Conservation (phyloP, 2,329 filamentous ascomycete genomes). For the Penicillium decumbens region DNA sequence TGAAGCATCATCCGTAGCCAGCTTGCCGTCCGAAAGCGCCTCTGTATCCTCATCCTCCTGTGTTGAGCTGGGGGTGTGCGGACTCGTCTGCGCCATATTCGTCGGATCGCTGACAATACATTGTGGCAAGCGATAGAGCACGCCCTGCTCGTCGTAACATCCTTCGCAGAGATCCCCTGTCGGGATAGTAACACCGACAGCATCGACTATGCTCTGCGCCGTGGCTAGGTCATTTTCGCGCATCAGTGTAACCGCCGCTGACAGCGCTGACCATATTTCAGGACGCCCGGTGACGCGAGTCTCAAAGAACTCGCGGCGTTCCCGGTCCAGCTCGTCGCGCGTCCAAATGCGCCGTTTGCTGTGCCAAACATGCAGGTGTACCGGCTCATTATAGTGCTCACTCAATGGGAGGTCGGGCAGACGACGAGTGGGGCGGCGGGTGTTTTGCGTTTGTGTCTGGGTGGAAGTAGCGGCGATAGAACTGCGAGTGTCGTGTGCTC, state of each 20-base stretch:
- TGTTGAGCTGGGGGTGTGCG: slow-evolving; percentile 10
- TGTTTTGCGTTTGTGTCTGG: slow-evolving; percentile 10
- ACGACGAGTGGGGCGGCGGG: slow-evolving; percentile 13
- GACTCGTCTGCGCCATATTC: slow-evolving; percentile 45
- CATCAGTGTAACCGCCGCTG: slow-evolving; percentile 62
- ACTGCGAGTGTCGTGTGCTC: slow-evolving; percentile 19
- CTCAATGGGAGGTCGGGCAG: slow-evolving; percentile 30
- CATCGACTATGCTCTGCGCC: slow-evolving; percentile 75
- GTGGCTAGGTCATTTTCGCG: slow-evolving; percentile 60
- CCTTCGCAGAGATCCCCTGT: slow-evolving; percentile 68
- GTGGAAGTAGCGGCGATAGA: slow-evolving; percentile 9
- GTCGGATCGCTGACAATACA: slow-evolving; percentile 64
- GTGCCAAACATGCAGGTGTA: slow-evolving; percentile 63
- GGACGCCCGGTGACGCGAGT: slow-evolving; percentile 72
- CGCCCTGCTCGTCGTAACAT: slow-evolving; percentile 66
- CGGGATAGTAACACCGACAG: slow-evolving; percentile 69
- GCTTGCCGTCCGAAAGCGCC: slow-evolving; percentile 29
- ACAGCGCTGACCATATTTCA: slow-evolving; percentile 77
- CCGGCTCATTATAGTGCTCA: slow-evolving; percentile 66
- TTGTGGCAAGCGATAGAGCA: slow-evolving; percentile 64
- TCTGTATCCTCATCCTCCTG: slow-evolving; percentile 26
- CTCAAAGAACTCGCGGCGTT: slow-evolving; percentile 83
- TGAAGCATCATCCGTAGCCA: slow-evolving; percentile 37
- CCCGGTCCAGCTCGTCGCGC: slow-evolving; percentile 60
- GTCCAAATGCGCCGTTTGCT: slow-evolving; percentile 65